Evolutionary conservation across 208 protist genomes (phyloP).

Genomic region (Acanthamoeba sp.): DNA sequence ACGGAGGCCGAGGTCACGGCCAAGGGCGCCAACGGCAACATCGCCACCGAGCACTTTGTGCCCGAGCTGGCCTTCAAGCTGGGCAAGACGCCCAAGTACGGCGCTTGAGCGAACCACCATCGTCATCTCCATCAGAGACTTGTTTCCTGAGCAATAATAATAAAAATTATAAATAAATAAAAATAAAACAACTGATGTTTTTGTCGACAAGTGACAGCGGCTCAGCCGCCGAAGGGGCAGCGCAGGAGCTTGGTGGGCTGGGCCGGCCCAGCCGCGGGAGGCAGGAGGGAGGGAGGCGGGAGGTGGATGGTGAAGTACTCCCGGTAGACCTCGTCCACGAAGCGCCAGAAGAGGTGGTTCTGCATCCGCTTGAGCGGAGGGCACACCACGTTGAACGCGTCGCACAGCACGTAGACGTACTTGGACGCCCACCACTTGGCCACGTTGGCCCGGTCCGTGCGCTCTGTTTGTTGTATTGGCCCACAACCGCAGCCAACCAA

Average conservation of each 20-base stretch:
- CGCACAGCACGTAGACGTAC: constrained; percentile 17
- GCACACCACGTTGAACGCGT: neutral
- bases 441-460: neutral
- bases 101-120: too few relatives aligned
- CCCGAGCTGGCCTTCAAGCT: constrained; percentile 56
- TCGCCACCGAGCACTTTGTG: constrained; percentile 26
- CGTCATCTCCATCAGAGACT: too few relatives aligned
- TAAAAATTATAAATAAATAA: too few relatives aligned
- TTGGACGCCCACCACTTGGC: constrained; percentile 1
- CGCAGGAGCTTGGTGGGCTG: too few relatives aligned
- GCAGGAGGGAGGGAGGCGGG: neutral
- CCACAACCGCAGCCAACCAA: neutral
- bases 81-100: constrained; percentile 55
- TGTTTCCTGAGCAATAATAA: too few relatives aligned
- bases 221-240: too few relatives aligned
- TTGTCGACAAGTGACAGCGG: too few relatives aligned
- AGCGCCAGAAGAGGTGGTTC: constrained; percentile 6
- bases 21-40: constrained; percentile 1
- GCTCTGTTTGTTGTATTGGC: neutral
- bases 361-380: neutral
- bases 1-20: neutral
- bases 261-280: neutral
- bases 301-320: constrained; percentile 31
- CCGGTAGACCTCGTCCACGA: constrained; percentile 23
- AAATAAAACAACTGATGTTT: too few relatives aligned